phyloP scores from a whole-genome alignment of 306 rosid species.

The Morella rubra region DNA sequence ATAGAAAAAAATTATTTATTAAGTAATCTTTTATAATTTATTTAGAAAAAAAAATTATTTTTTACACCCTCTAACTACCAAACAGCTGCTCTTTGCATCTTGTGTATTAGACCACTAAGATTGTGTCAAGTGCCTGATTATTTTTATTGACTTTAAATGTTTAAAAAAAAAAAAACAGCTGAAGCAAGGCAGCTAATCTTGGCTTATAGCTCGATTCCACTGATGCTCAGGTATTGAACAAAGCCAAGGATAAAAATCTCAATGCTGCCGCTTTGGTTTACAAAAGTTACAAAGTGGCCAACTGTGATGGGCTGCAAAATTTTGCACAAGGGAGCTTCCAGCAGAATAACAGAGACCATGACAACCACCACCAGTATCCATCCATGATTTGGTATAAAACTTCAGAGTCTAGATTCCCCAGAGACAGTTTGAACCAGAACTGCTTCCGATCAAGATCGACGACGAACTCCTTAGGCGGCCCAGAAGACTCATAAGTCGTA shows the following conservation, averaged over 20 bases:
- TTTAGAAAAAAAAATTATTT: no score
- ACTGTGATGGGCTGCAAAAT: background rate
- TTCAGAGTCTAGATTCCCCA: background rate
- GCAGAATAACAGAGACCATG: background rate
- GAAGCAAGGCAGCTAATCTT: background rate
- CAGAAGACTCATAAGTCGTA: constrained; percentile 3
- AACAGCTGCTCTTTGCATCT: no score
- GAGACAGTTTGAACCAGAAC: background rate
- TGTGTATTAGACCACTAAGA: no score
- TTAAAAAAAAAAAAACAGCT: background rate
- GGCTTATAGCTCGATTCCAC: background rate
- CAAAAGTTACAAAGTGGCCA: background rate
- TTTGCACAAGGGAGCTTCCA: background rate
- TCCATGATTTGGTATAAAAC: background rate
- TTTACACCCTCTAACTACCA: no score
- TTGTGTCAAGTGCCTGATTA: no score
- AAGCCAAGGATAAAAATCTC: background rate
- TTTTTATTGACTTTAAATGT: no score
- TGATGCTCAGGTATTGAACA: background rate
- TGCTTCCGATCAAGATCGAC: background rate
- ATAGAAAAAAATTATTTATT: no score
- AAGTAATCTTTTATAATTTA: no score
- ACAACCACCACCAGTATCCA: background rate
- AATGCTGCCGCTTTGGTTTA: background rate
- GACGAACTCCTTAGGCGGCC: constrained; percentile 22